Evolutionary conservation across 2,329 filamentous ascomycete genomes (phyloP).

Genomic region (Scedosporium minutisporum): DNA sequence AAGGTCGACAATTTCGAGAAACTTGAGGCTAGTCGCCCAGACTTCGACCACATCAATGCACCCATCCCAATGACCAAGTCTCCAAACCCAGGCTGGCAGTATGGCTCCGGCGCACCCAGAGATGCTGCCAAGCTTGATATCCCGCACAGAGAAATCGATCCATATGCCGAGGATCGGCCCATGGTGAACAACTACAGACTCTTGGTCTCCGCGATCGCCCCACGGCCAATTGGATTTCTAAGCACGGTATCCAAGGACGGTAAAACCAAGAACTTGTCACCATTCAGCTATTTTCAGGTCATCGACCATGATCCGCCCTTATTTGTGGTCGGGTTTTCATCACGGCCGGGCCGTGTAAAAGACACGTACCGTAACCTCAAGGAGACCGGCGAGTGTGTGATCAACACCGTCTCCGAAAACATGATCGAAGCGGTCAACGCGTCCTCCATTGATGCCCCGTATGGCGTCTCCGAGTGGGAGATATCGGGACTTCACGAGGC

Average conservation of each 20-base stretch:
- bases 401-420: conserved; percentile 81
- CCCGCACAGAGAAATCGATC: conserved; percentile 67
- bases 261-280: conserved; percentile 62
- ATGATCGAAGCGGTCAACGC: conserved; percentile 82
- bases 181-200: conserved; percentile 79
- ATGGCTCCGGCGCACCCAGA: background rate
- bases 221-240: conserved; percentile 66
- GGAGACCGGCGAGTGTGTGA: conserved; percentile 63
- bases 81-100: background rate
- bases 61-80: background rate
- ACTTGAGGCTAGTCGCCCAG: conserved; percentile 56
- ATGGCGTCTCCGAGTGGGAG: conserved; percentile 69
- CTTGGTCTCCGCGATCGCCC: conserved; percentile 74
- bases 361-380: conserved; percentile 68
- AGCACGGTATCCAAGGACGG: conserved; percentile 51
- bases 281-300: conserved; percentile 79
- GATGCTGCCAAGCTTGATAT: no score
- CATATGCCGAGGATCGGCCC: conserved; percentile 60
- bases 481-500: conserved; percentile 50
- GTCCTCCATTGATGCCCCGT: conserved; percentile 66
- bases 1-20: conserved; percentile 49
- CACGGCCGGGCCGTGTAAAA: conserved; percentile 46
- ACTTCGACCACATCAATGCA: conserved; percentile 36
- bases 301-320: conserved; percentile 79
- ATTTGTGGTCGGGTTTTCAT: conserved; percentile 53